These are phyloP conservation scores for Paraglomus brasilianum DNA, from an alignment of 192 early-diverging fungal species.

Conservation along the genomic window DNA sequence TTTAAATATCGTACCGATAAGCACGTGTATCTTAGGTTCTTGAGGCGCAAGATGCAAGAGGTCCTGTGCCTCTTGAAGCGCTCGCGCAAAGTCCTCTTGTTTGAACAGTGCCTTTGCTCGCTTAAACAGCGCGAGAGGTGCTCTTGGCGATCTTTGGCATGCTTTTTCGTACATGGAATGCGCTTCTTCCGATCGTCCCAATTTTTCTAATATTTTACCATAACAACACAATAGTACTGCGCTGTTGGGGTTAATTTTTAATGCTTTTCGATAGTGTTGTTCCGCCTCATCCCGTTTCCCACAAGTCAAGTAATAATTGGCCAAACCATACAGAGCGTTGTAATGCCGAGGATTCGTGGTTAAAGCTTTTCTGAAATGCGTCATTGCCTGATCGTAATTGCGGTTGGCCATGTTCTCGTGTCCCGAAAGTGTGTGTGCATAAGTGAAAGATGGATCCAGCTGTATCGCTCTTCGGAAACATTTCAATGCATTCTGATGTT, in stretches of 20 bases:
- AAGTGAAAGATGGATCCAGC: conserved; percentile 61
- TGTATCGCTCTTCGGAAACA: conserved; percentile 78
- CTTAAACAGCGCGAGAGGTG: conserved; percentile 64
- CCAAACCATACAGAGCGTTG: conserved; percentile 86
- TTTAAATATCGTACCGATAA: conserved; percentile 59
- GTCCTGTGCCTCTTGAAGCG: conserved; percentile 59
- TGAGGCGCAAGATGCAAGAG: conserved; percentile 48
- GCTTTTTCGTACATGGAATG: conserved; percentile 63
- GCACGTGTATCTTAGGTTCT: conserved; percentile 62
- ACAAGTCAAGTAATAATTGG: conserved; percentile 63
- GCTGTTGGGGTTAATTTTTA: conserved; percentile 71
- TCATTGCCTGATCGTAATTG: conserved; percentile 72
- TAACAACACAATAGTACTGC: conserved; percentile 69
- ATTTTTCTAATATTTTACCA: conserved; percentile 65
- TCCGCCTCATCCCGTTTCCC: conserved; percentile 74
- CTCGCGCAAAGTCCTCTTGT: conserved; percentile 30
- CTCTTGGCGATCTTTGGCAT: conserved; percentile 44
- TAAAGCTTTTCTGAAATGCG: conserved; percentile 70
- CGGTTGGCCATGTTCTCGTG: conserved; percentile 78
- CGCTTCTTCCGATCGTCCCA: conserved; percentile 53
- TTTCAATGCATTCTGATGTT: conserved; percentile 73
- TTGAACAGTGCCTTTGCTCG: conserved; percentile 61
- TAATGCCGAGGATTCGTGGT: conserved; percentile 75
- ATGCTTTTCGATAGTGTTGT: conserved; percentile 69
- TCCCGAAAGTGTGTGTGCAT: conserved; percentile 82